phyloP scores from a whole-genome alignment of 2,329 filamentous ascomycete species.

The Aspergillus amoenus region DNA sequence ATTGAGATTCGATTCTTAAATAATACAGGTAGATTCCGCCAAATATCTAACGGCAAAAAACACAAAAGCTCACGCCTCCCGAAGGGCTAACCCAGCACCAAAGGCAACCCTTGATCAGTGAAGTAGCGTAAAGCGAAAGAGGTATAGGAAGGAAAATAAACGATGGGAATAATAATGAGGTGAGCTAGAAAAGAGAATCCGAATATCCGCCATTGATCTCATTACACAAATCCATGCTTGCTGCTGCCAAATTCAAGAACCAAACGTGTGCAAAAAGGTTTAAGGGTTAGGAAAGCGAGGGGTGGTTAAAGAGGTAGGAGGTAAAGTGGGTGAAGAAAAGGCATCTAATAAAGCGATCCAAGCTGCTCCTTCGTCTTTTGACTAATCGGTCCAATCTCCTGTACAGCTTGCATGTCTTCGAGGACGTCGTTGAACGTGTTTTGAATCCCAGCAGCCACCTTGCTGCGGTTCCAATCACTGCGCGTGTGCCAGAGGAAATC shows the following conservation, averaged over 20 bases:
- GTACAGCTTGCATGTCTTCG: conserved; percentile 57
- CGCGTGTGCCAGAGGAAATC: conserved; percentile 79
- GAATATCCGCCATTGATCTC: conserved; percentile 16
- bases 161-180: conserved; percentile 1
- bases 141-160: conserved; percentile 8
- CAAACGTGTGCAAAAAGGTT: conserved; percentile 8
- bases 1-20: background rate
- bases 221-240: conserved; percentile 18
- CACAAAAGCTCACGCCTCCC: background rate
- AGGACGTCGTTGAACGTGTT: conserved; percentile 72
- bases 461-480: conserved; percentile 78
- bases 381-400: conserved; percentile 37
- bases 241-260: conserved; percentile 15
- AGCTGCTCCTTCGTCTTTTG: conserved; percentile 35
- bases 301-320: background rate
- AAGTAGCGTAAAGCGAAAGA: conserved; percentile 7
- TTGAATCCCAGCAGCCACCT: conserved; percentile 64
- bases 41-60: background rate
- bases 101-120: conserved; percentile 2
- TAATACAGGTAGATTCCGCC: conserved; percentile 4
- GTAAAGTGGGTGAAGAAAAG: conserved; percentile 2
- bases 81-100: conserved; percentile 6
- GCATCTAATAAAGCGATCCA: conserved; percentile 16
- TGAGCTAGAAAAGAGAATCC: conserved; percentile 3
- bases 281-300: background rate